These are phyloP conservation scores for Effrenium voratum DNA, from an alignment of 73 alveolate species.

Conservation along the genomic window DNA sequence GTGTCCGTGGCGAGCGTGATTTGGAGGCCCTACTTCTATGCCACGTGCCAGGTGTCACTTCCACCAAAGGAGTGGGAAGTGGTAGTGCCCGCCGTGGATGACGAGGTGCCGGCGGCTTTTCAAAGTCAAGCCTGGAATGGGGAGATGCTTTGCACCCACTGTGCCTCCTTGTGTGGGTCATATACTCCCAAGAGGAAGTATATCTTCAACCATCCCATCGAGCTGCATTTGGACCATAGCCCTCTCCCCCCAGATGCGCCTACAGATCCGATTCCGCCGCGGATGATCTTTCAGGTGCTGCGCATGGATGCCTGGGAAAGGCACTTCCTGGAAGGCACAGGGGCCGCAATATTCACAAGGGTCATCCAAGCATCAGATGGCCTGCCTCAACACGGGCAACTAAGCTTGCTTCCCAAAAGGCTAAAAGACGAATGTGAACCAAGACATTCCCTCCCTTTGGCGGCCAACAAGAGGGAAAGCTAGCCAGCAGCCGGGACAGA, in stretches of 20 bases:
- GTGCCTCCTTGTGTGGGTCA: slow-evolving; percentile 74
- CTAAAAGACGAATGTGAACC: too few species aligned
- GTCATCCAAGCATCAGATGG: neutral
- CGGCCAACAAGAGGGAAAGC: too few species aligned
- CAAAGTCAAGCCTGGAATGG: slow-evolving; percentile 62
- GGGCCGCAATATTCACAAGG: neutral
- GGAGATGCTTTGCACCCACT: slow-evolving; percentile 71
- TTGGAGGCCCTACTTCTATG: slow-evolving; percentile 82
- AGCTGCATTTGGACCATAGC: slow-evolving; percentile 62
- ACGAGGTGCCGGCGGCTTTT: slow-evolving; percentile 44
- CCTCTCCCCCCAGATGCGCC: neutral
- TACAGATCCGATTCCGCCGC: slow-evolving; percentile 45
- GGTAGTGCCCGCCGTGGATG: slow-evolving; percentile 12
- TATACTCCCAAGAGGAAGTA: slow-evolving; percentile 27
- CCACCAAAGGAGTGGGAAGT: slow-evolving; percentile 29
- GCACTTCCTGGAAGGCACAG: slow-evolving; percentile 54
- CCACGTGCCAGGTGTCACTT: slow-evolving; percentile 49
- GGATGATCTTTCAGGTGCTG: slow-evolving; percentile 54
- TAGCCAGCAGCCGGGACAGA: too few species aligned
- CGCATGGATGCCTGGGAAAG: slow-evolving; percentile 80
- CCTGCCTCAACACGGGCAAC: too few species aligned
- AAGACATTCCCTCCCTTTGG: too few species aligned
- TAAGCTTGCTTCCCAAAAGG: too few species aligned
- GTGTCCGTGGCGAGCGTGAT: slow-evolving; percentile 40
- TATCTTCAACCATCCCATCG: slow-evolving; percentile 71